Base-by-base conservation (phyloP, 176 grass and related monocot species). In the Raddia distichophylla region DNA sequence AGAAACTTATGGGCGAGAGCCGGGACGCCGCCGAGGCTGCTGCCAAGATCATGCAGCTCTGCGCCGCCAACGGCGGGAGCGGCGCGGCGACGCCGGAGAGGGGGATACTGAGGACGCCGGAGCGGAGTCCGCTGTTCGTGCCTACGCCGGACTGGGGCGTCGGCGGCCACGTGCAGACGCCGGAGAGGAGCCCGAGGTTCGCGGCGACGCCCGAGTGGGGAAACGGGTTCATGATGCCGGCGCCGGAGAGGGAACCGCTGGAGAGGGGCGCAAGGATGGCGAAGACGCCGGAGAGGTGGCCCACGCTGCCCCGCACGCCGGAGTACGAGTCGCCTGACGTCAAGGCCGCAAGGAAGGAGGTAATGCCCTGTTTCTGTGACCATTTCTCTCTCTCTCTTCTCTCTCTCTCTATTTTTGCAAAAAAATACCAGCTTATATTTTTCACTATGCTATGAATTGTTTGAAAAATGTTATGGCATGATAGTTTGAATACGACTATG, bases 21-120 rank as follows among this genome's bases (percentile, higher is more conserved):
- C 77, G 86, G 0, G 91, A 94, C 85, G 19, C 86, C 16, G 65
- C 73, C 14, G 91, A 97, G 82, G 91, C 86, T 3, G 94, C 94
- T 6, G 91, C 90, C 19, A 93, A 89, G 81, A 94, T 97, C 78
- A 97, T 97, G 94, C 75, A 93, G 74, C 94, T 97, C 3, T 93
- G 88, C 82, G 76, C 78, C 1, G 48, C 83, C 5, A 35, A 48
- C 20, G 79, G 60, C 8, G 56, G 37, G 55, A 97, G 76, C 66
- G 51, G 67, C 22, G 83, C 65, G 0, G 52, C 43, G 44, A 97
- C 89, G 71, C 88, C 85, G 3, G 78, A 83, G 82, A 67, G 80
- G 45, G 80, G 57, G 19, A 82, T 76, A 32, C 59, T 69, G 48
- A 69, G 80, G 67, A 85, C 82, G 12, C 87, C 91, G 0, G 74